Evolutionary conservation across 2,329 filamentous ascomycete species (phyloP), one percentile per base, ranked within the genome.

Genomic region (Xylariaceae sp.): DNA sequence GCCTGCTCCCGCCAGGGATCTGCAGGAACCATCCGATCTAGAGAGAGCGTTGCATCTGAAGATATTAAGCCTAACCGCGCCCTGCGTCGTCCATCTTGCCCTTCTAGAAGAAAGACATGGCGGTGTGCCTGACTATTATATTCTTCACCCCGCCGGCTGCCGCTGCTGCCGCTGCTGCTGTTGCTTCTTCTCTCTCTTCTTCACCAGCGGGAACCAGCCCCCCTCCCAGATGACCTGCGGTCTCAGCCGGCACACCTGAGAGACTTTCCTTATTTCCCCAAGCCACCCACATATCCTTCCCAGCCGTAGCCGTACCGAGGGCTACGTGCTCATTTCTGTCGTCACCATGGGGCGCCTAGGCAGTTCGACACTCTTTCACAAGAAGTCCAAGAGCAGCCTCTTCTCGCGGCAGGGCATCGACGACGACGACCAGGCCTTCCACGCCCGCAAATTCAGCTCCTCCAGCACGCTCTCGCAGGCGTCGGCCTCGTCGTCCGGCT

Each of bases 401-500:
- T 31, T 36, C 30, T n/a, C n/a, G n/a, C n/a, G 42, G 26, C 44
- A 45, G 30, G 38, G 41, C 9, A 37, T 29, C 29, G 44, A 39
- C 31, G 17, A 38, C 13, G 46, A 49, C 12, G 45, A 49, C 19
- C 36, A 35, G 26, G 14, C 27, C 12, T 22, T 26, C 10, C 46
- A 49, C 24, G 21, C 35, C 19, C 48, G 48, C 14, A 52, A 50
- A 41, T 49, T 43, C 44, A 55, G 52, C 32, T 47, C 42, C 4
- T 47, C 48, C n/a, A 56, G 52, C 41, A 51, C 40, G 11, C 32
- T 37, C 33, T 54, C 52, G 11, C 43, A 46, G 8, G n/a, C n/a
- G n/a, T n/a, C n/a, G n/a, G n/a, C n/a, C n/a, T n/a, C n/a, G n/a
- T n/a, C n/a, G n/a, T n/a, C n/a, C n/a, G n/a, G n/a, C n/a, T n/a